Evolutionary conservation across 345 rosid genomes (phyloP), one percentile per base, ranked within the genome.

Genomic region (Rhodamnia argentea): DNA sequence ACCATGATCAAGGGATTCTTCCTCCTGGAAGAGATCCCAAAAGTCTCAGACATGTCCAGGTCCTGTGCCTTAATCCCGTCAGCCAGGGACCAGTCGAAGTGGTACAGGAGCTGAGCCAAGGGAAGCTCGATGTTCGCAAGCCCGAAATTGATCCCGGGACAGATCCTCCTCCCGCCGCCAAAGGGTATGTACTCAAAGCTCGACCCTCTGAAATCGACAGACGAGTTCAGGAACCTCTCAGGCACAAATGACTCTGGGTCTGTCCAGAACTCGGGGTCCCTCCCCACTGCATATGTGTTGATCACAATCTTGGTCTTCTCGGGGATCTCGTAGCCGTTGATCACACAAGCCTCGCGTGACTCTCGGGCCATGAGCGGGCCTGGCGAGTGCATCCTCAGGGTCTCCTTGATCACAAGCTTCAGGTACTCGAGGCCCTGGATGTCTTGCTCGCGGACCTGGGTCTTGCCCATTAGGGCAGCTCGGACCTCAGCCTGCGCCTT

Each of bases 101-200:
- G 87, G 74, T 60, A 88, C 74, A 88, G 32, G 57, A 88, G 26
- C 52, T 40, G 82, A 3, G 90, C 86, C 23, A 88, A 82, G 22
- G 82, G 75, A 5, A 88, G 86, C 84, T 86, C 90, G 10, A 88
- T 64, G 56, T 42, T 86, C 0, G 86, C 78, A 0, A 81, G 8
- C n/a, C 76, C 90, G 3, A 86, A 84, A 22, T 29, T 40, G 14
- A 88, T 76, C 29, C 86, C 85, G 1, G 86, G 88, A 52, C 88
- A 88, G 2, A 86, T 86, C 85, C 89, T 86, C 26, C 87, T 86
- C 62, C 89, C 88, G 0, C 82, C 82, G 3, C 89, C 89, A 7
- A 88, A 88, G 37, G 89, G 87, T 23, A 86, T 83, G 50, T 75
- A 86, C 74, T 82, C 56, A 27, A 88, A 86, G 44, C 82, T 26